A percentile compares a stretch with the other conserved stretches of the same genome.
These are phyloP conservation scores for Diospyros lotus DNA, from an alignment of 148 eudicot genomes.

Conservation along the genomic window DNA sequence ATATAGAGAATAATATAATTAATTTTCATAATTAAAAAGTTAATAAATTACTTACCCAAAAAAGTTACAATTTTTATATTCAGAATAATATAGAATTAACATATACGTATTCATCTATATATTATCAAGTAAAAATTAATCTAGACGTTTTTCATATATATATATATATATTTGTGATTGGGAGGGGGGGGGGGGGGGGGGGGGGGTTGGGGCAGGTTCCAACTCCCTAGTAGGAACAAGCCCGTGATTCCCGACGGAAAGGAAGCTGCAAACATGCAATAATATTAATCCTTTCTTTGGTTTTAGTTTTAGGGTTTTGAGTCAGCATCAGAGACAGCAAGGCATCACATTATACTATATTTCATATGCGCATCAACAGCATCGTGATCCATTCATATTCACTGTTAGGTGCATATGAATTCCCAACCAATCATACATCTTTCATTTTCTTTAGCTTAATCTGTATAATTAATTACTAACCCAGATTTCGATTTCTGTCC, in stretches of 20 bases:
- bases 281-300: no score
- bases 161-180: not conserved
- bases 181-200: not conserved
- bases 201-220: not conserved
- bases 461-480: not conserved
- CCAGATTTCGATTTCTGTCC: no score
- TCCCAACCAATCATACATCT: not conserved
- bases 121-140: no score
- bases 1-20: no score
- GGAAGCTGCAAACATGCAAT: conserved; percentile 25
- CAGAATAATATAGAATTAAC: no score
- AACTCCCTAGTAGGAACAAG: conserved; percentile 26
- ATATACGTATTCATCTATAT: no score
- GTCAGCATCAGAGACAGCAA: conserved; percentile 25
- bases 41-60: no score
- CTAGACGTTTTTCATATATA: not conserved
- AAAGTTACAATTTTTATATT: no score
- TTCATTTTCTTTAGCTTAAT: not conserved
- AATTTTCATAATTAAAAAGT: no score
- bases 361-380: not conserved
- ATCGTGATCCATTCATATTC: not conserved
- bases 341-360: conserved; percentile 6
- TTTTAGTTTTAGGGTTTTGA: not conserved
- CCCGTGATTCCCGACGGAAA: conserved; percentile 54
- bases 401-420: not conserved